Conservation (phyloP, 2,329 filamentous ascomycete species). For the Botrytis deweyae region DNA sequence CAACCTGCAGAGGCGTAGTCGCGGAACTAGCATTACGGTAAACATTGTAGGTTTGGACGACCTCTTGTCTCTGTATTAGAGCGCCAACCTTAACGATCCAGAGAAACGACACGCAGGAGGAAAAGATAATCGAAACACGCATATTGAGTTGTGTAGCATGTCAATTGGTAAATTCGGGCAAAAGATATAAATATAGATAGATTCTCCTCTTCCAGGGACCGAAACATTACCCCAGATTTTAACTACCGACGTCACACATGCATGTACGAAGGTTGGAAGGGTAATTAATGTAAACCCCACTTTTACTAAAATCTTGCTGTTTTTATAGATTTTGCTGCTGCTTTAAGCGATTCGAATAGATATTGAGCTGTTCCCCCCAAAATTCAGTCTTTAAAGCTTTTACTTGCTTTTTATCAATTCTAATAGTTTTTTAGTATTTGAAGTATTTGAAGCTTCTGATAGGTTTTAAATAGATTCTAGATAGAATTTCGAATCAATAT, state of each 20-base stretch:
- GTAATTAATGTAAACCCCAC: too few relatives aligned
- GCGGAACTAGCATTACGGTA: constrained; percentile 34
- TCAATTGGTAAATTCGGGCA: neutral
- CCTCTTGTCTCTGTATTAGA: neutral
- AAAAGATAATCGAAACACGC: neutral
- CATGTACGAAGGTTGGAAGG: too few relatives aligned
- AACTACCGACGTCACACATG: neutral
- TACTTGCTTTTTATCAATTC: too few relatives aligned
- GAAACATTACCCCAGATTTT: neutral
- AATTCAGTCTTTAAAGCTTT: too few relatives aligned
- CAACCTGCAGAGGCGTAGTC: constrained; percentile 43
- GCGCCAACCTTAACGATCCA: neutral
- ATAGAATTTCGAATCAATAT: too few relatives aligned
- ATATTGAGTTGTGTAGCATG: neutral
- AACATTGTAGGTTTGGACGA: constrained; percentile 26
- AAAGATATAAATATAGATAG: neutral
- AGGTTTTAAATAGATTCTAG: too few relatives aligned
- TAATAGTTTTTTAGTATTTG: too few relatives aligned
- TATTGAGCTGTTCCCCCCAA: too few relatives aligned
- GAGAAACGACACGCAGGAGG: neutral
- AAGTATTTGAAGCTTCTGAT: too few relatives aligned
- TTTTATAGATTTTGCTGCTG: too few relatives aligned
- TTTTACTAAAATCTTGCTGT: too few relatives aligned
- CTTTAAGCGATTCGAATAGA: too few relatives aligned
- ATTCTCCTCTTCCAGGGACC: neutral